phyloP scores from a whole-genome alignment of 2,329 filamentous ascomycete genomes.

The Monosporascus sp. region DNA sequence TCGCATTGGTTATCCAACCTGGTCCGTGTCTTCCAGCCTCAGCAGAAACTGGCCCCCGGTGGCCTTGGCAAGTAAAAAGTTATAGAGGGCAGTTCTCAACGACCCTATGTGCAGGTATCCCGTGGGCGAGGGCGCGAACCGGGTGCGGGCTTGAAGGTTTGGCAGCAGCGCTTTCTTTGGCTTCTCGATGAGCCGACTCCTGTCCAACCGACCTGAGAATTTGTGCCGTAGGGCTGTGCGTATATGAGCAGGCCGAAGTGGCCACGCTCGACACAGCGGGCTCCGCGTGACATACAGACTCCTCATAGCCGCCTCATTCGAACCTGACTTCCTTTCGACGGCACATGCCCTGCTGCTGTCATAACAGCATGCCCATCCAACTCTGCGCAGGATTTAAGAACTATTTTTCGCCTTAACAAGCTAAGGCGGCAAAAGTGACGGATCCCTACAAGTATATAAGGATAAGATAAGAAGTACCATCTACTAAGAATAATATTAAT shows the following conservation, averaged over 20 bases:
- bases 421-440: no score
- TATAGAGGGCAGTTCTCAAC: constrained; percentile 88
- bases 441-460: no score
- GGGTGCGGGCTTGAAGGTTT: constrained; percentile 62
- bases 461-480: no score
- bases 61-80: constrained; percentile 82
- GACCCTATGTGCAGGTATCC: constrained; percentile 91
- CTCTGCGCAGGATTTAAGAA: no score
- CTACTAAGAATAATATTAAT: no score
- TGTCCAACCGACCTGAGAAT: constrained; percentile 20
- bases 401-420: no score
- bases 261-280: constrained; percentile 13
- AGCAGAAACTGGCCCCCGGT: constrained; percentile 88
- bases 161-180: constrained; percentile 35
- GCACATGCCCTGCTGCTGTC: no score
- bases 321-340: no score
- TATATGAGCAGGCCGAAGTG: constrained; percentile 11
- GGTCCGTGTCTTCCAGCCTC: constrained; percentile 92
- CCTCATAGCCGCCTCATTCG: constrained; percentile 14
- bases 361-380: no score
- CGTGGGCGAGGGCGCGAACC: constrained; percentile 94
- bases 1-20: constrained; percentile 46
- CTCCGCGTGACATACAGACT: constrained; percentile 16
- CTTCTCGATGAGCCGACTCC: constrained; percentile 10
- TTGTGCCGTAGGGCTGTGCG: constrained; percentile 16